Conservation (phyloP, 2,329 filamentous ascomycete genomes). For the Scedosporium dehoogii region DNA sequence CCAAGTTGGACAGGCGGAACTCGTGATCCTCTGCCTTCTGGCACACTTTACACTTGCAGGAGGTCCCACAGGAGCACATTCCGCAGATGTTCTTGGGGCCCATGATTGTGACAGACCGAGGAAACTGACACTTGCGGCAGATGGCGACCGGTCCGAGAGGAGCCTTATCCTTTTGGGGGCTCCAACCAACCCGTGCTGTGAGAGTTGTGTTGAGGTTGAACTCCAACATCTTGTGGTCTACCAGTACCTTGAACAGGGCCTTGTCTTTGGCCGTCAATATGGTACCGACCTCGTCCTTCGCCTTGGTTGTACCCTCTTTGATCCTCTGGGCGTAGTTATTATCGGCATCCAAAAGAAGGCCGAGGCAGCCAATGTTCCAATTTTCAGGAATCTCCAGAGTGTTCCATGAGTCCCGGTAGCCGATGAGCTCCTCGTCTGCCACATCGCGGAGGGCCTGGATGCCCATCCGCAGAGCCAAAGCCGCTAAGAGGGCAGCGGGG, state of each 20-base stretch:
- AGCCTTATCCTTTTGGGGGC: slow-evolving; percentile 30
- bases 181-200: slow-evolving; percentile 32
- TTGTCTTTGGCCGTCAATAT: slow-evolving; percentile 27
- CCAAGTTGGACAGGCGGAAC: slow-evolving; percentile 16
- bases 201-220: slow-evolving; percentile 34
- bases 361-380: slow-evolving; percentile 35
- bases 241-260: slow-evolving; percentile 30
- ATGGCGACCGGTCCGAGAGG: slow-evolving; percentile 30
- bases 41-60: slow-evolving; percentile 15
- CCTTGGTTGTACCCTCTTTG: slow-evolving; percentile 16
- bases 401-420: slow-evolving; percentile 34
- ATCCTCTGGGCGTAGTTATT: slow-evolving; percentile 20
- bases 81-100: slow-evolving; percentile 27
- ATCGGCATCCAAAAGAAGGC: slow-evolving; percentile 37
- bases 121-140: slow-evolving; percentile 31
- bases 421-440: slow-evolving; percentile 30
- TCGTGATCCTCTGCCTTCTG: slow-evolving; percentile 14
- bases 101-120: slow-evolving; percentile 42
- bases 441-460: slow-evolving; percentile 27
- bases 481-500: slow-evolving; percentile 34
- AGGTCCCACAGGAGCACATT: slow-evolving; percentile 20
- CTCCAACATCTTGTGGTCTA: slow-evolving; percentile 36
- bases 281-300: slow-evolving; percentile 22
- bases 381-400: slow-evolving; percentile 36
- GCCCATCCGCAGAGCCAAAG: slow-evolving; percentile 37